phyloP scores from a whole-genome alignment of 1,284 basidiomycete species.

The Ganoderma boninense region DNA sequence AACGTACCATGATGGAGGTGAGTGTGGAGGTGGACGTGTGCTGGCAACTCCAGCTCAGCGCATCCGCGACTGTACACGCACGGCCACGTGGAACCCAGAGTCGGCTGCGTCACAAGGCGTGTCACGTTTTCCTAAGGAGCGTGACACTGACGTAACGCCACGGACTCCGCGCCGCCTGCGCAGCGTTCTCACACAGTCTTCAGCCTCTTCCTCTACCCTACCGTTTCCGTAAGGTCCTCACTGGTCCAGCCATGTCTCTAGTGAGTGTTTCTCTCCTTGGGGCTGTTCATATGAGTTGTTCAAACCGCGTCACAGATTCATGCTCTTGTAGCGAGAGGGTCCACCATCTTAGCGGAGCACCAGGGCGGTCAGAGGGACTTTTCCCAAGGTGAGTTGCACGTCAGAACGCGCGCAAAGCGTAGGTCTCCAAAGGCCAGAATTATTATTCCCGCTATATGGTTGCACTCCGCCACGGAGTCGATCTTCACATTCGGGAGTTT shows the following conservation, averaged over 20 bases:
- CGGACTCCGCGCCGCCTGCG: constrained; percentile 1
- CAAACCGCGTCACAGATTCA: constrained; percentile 64
- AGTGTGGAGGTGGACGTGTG: constrained; percentile 36
- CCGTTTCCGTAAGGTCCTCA: background rate
- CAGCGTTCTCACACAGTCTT: background rate
- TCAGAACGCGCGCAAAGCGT: background rate
- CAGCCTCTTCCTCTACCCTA: constrained; percentile 3
- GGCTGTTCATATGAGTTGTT: background rate
- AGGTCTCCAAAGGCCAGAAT: background rate
- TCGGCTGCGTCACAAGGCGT: background rate
- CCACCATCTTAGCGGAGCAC: constrained; percentile 86
- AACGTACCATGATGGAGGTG: constrained; percentile 41
- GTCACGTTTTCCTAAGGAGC: constrained; percentile 3
- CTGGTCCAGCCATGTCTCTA: constrained; percentile 46
- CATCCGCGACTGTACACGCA: constrained; percentile 9
- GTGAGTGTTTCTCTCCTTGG: constrained; percentile 36
- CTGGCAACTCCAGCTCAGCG: constrained; percentile 37
- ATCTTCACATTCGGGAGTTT: background rate
- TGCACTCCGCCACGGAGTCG: background rate
- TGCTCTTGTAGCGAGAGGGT: constrained; percentile 85
- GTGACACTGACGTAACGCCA: constrained; percentile 30
- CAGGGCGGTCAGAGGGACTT: constrained; percentile 82
- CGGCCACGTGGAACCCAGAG: constrained; percentile 33
- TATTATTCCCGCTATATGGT: background rate
- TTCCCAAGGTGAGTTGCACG: constrained; percentile 71